Evolutionary conservation across 108 stramenopile genomes (phyloP), one percentile per base, ranked within the genome.

Genomic region (Schizochytrium sp.): DNA sequence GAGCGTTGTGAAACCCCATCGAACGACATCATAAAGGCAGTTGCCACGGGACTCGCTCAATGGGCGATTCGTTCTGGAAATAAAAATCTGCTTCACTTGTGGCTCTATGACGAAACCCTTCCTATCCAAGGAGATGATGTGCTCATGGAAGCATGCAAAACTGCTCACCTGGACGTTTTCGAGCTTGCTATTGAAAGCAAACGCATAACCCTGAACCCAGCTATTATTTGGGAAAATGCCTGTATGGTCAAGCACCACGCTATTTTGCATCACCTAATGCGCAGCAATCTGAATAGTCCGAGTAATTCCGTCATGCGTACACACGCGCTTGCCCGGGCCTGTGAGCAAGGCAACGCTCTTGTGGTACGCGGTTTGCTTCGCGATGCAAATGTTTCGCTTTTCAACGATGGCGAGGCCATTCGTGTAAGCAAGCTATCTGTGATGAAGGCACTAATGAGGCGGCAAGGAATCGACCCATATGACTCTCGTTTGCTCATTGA

Each of bases 61-160:
- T 69, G 64, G 64, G 64, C 64, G 19, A 69, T 69, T 69, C 64
- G 64, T 44, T 38, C 64, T 5, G 64, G 44, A 44, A 44, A 69
- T 38, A 44, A 44, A 28, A 44, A 69, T 38, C 64, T 69, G 10
- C 2, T 69, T 38, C 64, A 15, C 40, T 13, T 7, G 8, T 38
- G 40, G 40, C 64, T 69, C 64, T 38, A 17, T 60, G 19, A 60
- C 59, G 59, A 60, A 17, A n/a, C 64, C 1, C 19, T 69, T 12
- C 64, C 12, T 28, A 38, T 69, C 5, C 28, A 69, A 8, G 64
- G 15, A 28, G 19, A 69, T 44, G 64, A 69, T 5, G 64, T 38
- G 12, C 64, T 69, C 28, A 28, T 38, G 12, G 28, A 7, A 38
- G 64, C 64, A 7, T 69, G 64, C 64, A 44, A 10, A 44, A 69